Evolutionary conservation across 345 rosid species (phyloP), one percentile per base, ranked within the genome.

Genomic region (Rhodomyrtus tomentosa): DNA sequence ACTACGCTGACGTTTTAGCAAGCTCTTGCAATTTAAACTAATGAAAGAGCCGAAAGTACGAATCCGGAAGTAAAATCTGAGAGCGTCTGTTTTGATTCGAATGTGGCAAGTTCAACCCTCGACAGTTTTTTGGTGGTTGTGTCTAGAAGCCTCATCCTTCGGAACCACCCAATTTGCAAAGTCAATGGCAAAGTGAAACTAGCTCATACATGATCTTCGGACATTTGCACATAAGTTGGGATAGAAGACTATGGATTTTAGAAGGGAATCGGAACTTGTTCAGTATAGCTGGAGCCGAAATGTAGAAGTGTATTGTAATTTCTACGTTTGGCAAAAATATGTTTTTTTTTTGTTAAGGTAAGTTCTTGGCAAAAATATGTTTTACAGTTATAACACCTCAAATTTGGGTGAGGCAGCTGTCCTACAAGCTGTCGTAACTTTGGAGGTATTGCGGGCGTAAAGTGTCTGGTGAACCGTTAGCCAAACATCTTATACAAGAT

Each of bases 131-230:
- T 16, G 45, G 54, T 1, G 16, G 54, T 51, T 5, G 54, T 7
- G 45, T 51, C 54, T 16, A 5, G 20, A 16, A 51, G 54, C 21
- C 54, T 5, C 21, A 51, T 51, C 4, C 21, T 16, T 51, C 54
- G 16, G 6, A 16, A 1, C 21, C 21, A 1, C 5, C 16, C 18
- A 56, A 25, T 56, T n/a, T 56, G 68, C 68, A 11, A n/a, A 58
- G 27, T 58, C 18, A 58, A n/a, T n/a, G 27, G 36, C 36, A 6
- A 0, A 27, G 36, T n/a, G 14, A 55, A 25, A 24, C 36, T 27
- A 58, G 72, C 72, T 27, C 2, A 6, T 4, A 58, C 72, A 58
- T 58, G 3, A 93, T 94, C 27, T 40, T 90, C 18, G 92, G 90
- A 6, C 7, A n/a, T n/a, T 56, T n/a, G 8, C 2, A 27, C 32